These are phyloP conservation scores for Naganishia onofrii DNA, from an alignment of 768 basidiomycete species.

Conservation along the genomic window DNA sequence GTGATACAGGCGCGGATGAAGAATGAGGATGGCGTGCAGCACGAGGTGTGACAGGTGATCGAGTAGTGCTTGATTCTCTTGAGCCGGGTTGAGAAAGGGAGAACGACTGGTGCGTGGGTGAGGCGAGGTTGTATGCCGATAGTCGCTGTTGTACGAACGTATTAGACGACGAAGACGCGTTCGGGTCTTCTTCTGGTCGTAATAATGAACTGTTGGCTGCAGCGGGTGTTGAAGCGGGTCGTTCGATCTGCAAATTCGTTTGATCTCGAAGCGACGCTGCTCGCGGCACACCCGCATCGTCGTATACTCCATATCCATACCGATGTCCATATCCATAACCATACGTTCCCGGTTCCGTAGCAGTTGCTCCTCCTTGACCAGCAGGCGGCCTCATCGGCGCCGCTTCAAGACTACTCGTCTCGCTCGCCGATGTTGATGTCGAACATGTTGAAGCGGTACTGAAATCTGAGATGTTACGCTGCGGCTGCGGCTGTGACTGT, in stretches of 20 bases:
- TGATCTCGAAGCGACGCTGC: neutral
- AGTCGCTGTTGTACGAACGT: neutral
- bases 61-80: constrained; percentile 6
- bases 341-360: constrained; percentile 12
- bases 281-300: neutral
- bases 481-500: neutral
- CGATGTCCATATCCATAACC: constrained; percentile 22
- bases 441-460: neutral
- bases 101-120: neutral
- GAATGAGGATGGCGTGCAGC: neutral
- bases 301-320: neutral
- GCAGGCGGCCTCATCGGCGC: constrained; percentile 49
- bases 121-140: neutral
- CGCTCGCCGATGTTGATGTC: constrained; percentile 7
- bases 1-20: neutral
- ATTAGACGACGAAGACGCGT: neutral
- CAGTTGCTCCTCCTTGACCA: constrained; percentile 34
- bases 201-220: neutral
- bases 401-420: constrained; percentile 46
- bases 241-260: neutral
- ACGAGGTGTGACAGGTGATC: neutral
- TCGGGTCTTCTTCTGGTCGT: neutral
- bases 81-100: neutral
- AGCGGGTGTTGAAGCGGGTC: neutral
- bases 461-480: neutral